A percentile compares a stretch with the other conserved stretches of the same genome.
phyloP scores from a whole-genome alignment of 805 yeast species.

The Kodamaea leandrae region DNA sequence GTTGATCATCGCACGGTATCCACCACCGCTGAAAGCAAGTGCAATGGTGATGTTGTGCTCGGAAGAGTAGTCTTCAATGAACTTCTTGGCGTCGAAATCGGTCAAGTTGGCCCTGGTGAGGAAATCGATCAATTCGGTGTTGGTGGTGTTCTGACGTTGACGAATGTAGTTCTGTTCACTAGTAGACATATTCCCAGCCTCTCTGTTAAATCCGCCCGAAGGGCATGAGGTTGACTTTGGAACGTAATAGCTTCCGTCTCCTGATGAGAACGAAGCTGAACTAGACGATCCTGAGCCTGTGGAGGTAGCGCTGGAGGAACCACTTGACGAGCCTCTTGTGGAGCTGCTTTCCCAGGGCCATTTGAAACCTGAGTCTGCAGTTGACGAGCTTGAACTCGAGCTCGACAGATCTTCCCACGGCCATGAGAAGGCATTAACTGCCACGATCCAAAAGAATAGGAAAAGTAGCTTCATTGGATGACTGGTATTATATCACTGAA shows the following conservation, averaged over 20 bases:
- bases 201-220: conserved; percentile 21
- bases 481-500: no score
- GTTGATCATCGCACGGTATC: conserved; percentile 34
- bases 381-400: conserved; percentile 2
- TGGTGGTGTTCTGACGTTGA: conserved; percentile 28
- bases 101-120: conserved; percentile 29
- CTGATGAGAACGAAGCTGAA: conserved; percentile 14
- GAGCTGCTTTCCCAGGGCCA: conserved; percentile 5
- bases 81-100: conserved; percentile 32
- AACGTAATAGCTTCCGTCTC: conserved; percentile 19
- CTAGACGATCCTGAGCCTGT: background rate
- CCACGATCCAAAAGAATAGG: background rate
- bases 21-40: conserved; percentile 37
- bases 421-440: conserved; percentile 4
- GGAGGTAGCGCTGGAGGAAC: conserved; percentile 1
- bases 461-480: conserved; percentile 1
- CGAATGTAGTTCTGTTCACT: conserved; percentile 27
- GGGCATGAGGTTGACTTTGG: conserved; percentile 35
- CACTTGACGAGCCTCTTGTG: background rate
- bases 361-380: conserved; percentile 1
- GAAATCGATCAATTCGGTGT: conserved; percentile 27
- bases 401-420: conserved; percentile 6
- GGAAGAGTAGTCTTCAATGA: conserved; percentile 21
- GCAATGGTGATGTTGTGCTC: conserved; percentile 28
- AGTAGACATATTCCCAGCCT: conserved; percentile 24